Evolutionary conservation across 2,329 filamentous ascomycete species (phyloP), one percentile per base, ranked within the genome.

Genomic region (Sordariomycetes sp.): DNA sequence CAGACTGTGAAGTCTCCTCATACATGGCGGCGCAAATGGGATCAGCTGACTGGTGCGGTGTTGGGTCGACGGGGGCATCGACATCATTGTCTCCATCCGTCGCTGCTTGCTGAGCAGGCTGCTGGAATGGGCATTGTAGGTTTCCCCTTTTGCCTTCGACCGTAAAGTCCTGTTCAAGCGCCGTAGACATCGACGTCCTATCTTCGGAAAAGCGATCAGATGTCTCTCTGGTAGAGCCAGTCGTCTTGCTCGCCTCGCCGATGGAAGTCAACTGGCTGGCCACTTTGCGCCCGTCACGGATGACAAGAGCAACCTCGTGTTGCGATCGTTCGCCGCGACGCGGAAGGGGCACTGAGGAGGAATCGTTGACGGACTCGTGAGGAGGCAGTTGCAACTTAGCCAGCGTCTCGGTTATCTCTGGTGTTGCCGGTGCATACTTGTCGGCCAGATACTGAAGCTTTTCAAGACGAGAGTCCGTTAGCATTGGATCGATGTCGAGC

Each of bases 131-230:
- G 59, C 88, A 95, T 45, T 76, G 75, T 33, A 95, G 64, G 42
- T 73, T 74, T 46, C 87, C 85, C 47, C 82, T 85, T 49, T 78
- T 86, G 40, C 88, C 88, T 52, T 80, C 69, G 21, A 88, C 82
- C 14, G 88, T 95, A 49, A 94, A 95, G 58, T 95, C 88, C 60
- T 83, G 82, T 61, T 94, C 88, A 51, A 94, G 63, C 24, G 75
- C 68, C 32, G 73, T 78, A 34, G 77, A 78, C 53, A 74, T 66
- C 40, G 77, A 72, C 14, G 76, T 77, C 50, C 59, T 43, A 27
- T 57, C 57, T 36, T 59, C 57, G 34, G 60, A 59, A 23, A 57
- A 59, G 21, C 61, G 61, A 30, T 59, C 61, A 14, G 68, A 67
- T 8, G 63, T 63, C 39, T 64, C 62, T 50, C 64, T 63, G 51